Base-by-base conservation (phyloP, 2,329 filamentous ascomycete genomes). In the Periconia sp. region DNA sequence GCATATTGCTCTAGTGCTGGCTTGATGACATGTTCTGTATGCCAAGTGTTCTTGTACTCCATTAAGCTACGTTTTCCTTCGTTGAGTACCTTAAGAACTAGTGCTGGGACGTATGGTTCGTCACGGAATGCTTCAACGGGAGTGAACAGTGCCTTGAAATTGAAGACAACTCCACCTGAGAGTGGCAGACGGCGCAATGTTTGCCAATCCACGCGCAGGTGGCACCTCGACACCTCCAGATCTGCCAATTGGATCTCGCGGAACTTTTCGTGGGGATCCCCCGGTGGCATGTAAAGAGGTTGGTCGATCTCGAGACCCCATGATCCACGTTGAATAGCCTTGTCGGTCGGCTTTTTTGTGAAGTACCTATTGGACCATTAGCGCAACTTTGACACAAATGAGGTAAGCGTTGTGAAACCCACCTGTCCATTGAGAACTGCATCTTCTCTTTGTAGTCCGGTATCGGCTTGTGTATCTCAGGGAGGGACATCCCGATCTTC, bases 361-460 rank as follows among this genome's bases (percentile, higher is more conserved):
- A 95, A 95, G 69, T 84, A 94, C n/a, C 87, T 88, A 39, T 11
- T 1, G 13, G 19, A 5, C 10, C 4, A 11, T 32, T 42, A 31
- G 43, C 19, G 23, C 18, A 32, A 17, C 22, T 17, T 18, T 45
- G 38, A 40, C 35, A 23, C 21, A 13, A 40, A 18, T 40, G 39
- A 39, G 32, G 13, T 34, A 40, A 40, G 19, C 61, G 5, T 35
- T 15, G 28, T 31, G 32, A 5, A 5, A 38, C 79, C 36, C 71
- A 89, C 81, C 88, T 78, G 59, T 95, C 89, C 86, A 95, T 92
- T 28, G 87, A 91, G 51, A 90, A 87, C 25, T 87, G 81, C 87
- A 95, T 91, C 73, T 92, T 95, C 65, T 89, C 86, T 54, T 88
- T 88, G 66, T 92, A 95, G 57, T 94, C 88, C 0, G 90, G 89